Base-by-base conservation (phyloP, 2,329 filamentous ascomycete species). In the Meredithiella fracta region DNA sequence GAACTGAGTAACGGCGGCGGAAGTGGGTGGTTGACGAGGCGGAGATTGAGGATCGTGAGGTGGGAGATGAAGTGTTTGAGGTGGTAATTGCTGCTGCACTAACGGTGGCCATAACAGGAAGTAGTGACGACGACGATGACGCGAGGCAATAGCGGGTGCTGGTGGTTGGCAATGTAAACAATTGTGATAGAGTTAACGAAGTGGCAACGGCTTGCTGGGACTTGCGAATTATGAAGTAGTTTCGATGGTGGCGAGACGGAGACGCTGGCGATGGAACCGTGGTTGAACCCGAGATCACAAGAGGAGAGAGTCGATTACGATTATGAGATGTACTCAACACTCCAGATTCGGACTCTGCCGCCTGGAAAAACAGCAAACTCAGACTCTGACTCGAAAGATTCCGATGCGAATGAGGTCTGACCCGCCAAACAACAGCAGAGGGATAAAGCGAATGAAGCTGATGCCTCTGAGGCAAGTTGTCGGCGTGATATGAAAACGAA, bases 81-180 rank as follows among this genome's bases (percentile, higher is more conserved):
- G 29, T 34, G 29, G 5, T 34, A 5, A 11, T 34, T 11, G 29
- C 47, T 31, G 42, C 53, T 53, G 53, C 53, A 40, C 40, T 53
- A 40, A 56, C 53, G 11, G 53, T 40, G 34, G 54, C 53, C 53
- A 58, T 55, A 49, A 53, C 53, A 58, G 50, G 49, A 53, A 40
- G 26, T 40, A 56, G 20, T n/a, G 17, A 44, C 26, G 49, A 47
- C 26, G 49, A 47, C 38, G 49, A 34, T 25, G 31, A 47, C 50
- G 44, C 49, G 11, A 47, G 14, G 3, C 17, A 37, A 1, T 23
- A 58, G 34, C 17, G 42, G 2, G 49, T 38, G 23, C 40, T 38
- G 23, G 31, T 38, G 25, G 31, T 38, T n/a, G 42, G 31, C 26
- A 29, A 25, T 47, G 29, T 42, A 40, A 17, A 31, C 15, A 53